A percentile compares a stretch with the other conserved stretches of the same genome.
phyloP scores from a whole-genome alignment of 495 filamentous ascomycete genomes.

The Trichocladium antarcticum region DNA sequence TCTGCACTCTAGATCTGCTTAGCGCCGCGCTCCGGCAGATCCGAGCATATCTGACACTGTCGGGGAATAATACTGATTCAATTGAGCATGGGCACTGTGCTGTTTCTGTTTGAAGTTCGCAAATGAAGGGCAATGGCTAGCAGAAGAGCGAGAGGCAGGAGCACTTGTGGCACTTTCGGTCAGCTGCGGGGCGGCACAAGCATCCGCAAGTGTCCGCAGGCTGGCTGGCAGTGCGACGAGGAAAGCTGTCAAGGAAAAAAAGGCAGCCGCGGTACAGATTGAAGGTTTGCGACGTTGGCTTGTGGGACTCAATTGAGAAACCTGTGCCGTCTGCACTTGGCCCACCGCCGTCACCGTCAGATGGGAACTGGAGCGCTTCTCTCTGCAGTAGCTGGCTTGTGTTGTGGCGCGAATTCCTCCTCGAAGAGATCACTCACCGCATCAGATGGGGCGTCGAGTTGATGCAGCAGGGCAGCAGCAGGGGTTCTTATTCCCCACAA shows the following conservation, averaged over 20 bases:
- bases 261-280: neutral
- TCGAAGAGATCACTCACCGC: neutral
- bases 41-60: neutral
- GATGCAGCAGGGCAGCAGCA: neutral
- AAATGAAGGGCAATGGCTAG: neutral
- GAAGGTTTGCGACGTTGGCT: neutral
- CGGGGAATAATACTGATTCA: neutral
- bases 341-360: neutral
- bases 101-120: neutral
- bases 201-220: neutral
- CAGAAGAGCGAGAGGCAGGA: neutral
- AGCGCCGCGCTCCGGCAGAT: neutral
- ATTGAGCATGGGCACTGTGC: constrained; percentile 2
- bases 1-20: constrained; percentile 4
- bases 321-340: constrained; percentile 1
- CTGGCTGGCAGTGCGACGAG: neutral
- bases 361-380: neutral
- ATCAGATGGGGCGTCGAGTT: neutral
- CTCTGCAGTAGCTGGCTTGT: neutral
- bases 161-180: neutral
- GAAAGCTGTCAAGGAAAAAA: neutral
- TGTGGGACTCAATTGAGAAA: neutral
- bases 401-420: too few species aligned
- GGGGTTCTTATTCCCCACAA: neutral
- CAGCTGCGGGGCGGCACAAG: neutral